Evolutionary conservation across 352 stramenopile species (phyloP).

Genomic region (Pythium phragmiticola): DNA sequence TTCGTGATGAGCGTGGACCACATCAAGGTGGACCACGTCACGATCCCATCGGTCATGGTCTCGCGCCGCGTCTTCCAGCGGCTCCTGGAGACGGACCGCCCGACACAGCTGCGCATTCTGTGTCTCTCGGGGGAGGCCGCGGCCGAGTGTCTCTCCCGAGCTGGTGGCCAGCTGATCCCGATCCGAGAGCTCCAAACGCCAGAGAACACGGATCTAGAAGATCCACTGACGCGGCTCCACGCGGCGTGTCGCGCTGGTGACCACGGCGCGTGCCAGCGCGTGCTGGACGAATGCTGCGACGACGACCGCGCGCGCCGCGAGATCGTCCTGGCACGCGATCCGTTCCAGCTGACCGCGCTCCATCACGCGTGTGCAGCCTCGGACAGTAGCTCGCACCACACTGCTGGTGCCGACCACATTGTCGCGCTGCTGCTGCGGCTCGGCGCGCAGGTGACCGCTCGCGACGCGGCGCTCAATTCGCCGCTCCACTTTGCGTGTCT

Average conservation of each 20-base stretch:
- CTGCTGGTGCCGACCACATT: constrained; percentile 39
- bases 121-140: constrained; percentile 52
- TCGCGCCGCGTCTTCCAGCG: constrained; percentile 41
- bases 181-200: constrained; percentile 22
- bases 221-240: constrained; percentile 23
- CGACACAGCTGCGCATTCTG: constrained; percentile 37
- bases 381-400: not conserved
- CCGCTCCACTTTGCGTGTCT: constrained; percentile 63
- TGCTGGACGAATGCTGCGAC: constrained; percentile 30
- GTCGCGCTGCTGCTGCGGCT: constrained; percentile 45
- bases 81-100: constrained; percentile 28
- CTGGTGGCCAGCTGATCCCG: constrained; percentile 22
- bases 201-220: not conserved
- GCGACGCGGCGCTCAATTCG: constrained; percentile 49
- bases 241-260: constrained; percentile 41
- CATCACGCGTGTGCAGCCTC: constrained; percentile 46
- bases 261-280: constrained; percentile 38
- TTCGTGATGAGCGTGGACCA: constrained; percentile 80
- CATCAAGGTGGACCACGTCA: constrained; percentile 59
- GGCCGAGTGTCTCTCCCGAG: constrained; percentile 27
- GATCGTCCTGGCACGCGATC: constrained; percentile 24
- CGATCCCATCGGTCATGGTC: constrained; percentile 72
- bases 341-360: constrained; percentile 39
- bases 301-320: constrained; percentile 22
- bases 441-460: constrained; percentile 31